Conservation (phyloP, 1,139 yeast genomes). For the Saccharomyces pastorianus region DNA sequence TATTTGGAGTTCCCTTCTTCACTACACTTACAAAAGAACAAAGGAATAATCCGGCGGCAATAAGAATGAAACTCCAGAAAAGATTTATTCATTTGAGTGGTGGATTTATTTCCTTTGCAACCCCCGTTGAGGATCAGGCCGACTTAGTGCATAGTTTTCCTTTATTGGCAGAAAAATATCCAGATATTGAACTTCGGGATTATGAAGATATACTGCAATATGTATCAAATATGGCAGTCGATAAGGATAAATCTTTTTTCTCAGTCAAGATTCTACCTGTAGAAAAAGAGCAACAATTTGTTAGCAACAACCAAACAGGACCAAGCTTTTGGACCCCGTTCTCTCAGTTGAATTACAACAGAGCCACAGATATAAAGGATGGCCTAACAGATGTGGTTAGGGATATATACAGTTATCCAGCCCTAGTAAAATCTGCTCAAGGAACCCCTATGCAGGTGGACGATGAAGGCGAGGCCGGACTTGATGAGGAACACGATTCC, state of each 20-base stretch:
- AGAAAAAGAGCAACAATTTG: constrained; percentile 2
- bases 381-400: constrained; percentile 19
- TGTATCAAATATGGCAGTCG: constrained; percentile 13
- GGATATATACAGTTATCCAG: constrained; percentile 21
- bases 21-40: constrained; percentile 47
- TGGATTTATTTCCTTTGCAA: constrained; percentile 25
- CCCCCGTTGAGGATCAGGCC: constrained; percentile 3
- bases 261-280: constrained; percentile 35
- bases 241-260: constrained; percentile 30
- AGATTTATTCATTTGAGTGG: constrained; percentile 37
- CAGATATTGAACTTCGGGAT: constrained; percentile 9
- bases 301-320: constrained; percentile 17
- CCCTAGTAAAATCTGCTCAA: neutral
- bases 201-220: constrained; percentile 12
- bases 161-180: constrained; percentile 17
- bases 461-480: neutral
- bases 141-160: constrained; percentile 15
- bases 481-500: neutral
- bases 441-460: neutral
- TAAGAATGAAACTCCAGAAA: constrained; percentile 49
- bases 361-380: constrained; percentile 14
- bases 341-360: constrained; percentile 12
- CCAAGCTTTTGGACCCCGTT: constrained; percentile 38
- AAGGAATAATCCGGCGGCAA: constrained; percentile 43
- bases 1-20: constrained; percentile 73